Evolutionary conservation across 2,329 filamentous ascomycete genomes (phyloP).

Genomic region (Arthrobotrys conoides): DNA sequence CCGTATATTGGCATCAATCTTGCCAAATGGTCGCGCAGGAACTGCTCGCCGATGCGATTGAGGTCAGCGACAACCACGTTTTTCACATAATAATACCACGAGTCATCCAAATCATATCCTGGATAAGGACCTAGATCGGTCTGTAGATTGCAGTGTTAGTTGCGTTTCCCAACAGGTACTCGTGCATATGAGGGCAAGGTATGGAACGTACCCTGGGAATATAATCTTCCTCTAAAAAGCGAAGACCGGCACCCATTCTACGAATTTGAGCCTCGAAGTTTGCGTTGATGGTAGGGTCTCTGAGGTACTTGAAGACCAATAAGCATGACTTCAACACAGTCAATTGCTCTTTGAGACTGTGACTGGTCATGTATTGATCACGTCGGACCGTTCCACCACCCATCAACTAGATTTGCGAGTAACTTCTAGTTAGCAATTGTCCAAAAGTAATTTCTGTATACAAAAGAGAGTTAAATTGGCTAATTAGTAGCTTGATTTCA

Average conservation of each 20-base stretch:
- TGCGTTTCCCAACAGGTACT: conserved; percentile 7
- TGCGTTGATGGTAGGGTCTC: conserved; percentile 32
- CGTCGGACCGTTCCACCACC: conserved; percentile 21
- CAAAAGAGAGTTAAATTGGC: background rate
- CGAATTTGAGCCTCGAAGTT: conserved; percentile 45
- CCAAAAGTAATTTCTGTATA: no score
- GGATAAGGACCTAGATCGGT: background rate
- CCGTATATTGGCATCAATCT: conserved; percentile 30
- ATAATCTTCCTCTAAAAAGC: conserved; percentile 37
- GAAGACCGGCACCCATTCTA: conserved; percentile 43
- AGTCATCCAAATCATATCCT: no score
- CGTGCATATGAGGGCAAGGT: conserved; percentile 13
- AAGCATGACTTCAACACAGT: conserved; percentile 37
- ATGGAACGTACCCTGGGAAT: conserved; percentile 44
- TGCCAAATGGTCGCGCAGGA: conserved; percentile 42
- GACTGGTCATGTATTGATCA: conserved; percentile 5
- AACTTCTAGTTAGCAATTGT: conserved; percentile 9
- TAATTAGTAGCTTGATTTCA: background rate
- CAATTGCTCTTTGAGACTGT: conserved; percentile 13
- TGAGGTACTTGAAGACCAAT: conserved; percentile 50
- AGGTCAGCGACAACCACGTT: conserved; percentile 11
- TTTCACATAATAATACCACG: background rate
- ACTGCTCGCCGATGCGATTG: conserved; percentile 37
- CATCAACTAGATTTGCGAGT: conserved; percentile 29
- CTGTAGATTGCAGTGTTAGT: conserved; percentile 38